Evolutionary conservation across 2,329 filamentous ascomycete genomes (phyloP).

Genomic region (Fusarium irregulare): DNA sequence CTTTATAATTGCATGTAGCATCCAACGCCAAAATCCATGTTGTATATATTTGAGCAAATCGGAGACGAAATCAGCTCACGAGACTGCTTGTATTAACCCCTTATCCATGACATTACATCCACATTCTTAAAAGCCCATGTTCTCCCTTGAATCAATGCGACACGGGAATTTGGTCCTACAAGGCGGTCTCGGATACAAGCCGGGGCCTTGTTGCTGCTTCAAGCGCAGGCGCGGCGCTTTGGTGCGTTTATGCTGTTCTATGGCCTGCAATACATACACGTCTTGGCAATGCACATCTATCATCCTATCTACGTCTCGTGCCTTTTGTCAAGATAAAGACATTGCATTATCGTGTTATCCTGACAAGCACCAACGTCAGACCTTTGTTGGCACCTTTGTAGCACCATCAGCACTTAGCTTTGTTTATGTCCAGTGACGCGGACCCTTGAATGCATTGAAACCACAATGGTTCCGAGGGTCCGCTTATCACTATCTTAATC

Average conservation of each 20-base stretch:
- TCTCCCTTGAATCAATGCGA: not conserved
- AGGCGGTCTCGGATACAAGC: not conserved
- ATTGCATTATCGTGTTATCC: not conserved
- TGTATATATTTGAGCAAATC: not conserved
- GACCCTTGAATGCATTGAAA: conserved; percentile 8
- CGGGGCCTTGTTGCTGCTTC: not conserved
- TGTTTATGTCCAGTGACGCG: conserved; percentile 1
- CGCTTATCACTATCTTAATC: conserved; percentile 14
- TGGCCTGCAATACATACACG: not conserved
- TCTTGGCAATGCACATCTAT: not conserved
- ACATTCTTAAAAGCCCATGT: not conserved
- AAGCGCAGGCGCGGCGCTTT: not conserved
- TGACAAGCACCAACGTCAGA: not conserved
- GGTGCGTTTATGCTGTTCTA: not conserved
- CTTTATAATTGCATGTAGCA: not conserved
- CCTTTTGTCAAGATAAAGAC: not conserved
- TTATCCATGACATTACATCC: not conserved
- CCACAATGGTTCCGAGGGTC: conserved; percentile 23
- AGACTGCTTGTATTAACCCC: not conserved
- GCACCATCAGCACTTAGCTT: conserved; percentile 7
- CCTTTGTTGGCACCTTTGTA: not conserved
- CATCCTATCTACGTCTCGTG: not conserved
- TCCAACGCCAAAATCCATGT: not conserved
- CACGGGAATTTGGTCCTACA: not conserved
- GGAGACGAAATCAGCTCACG: not conserved